These are phyloP conservation scores for Populus hybrid DNA, from an alignment of 441 rosid species.

Conservation along the genomic window DNA sequence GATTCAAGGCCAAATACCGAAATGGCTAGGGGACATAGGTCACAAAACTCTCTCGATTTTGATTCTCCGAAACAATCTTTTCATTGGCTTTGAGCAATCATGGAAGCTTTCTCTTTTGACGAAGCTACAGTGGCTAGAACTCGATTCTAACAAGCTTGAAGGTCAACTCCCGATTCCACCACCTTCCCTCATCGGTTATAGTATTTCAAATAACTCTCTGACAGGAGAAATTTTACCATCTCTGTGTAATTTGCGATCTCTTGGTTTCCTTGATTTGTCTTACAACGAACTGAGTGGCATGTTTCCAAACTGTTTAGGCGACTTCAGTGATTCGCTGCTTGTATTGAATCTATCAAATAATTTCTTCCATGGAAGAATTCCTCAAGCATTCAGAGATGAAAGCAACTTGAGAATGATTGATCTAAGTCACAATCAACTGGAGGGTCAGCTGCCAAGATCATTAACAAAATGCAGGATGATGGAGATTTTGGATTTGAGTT, in stretches of 20 bases:
- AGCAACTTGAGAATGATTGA: conserved; percentile 12
- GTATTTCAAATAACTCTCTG: background rate
- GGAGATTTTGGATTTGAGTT: background rate
- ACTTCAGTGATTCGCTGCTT: background rate
- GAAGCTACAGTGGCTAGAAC: conserved; percentile 7
- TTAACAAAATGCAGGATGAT: conserved; percentile 11
- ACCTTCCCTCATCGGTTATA: conserved; percentile 3
- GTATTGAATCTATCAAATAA: background rate
- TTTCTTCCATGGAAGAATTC: conserved; percentile 6
- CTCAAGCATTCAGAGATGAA: background rate
- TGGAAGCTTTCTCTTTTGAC: background rate
- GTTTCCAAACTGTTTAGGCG: conserved; percentile 14
- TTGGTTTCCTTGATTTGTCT: background rate
- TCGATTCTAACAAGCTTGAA: conserved; percentile 2
- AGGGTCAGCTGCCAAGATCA: conserved; percentile 11
- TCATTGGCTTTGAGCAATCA: conserved; percentile 15
- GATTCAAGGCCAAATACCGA: conserved; percentile 19
- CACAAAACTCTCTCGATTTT: too few relatives aligned
- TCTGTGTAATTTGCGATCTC: conserved; percentile 4
- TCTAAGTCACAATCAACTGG: background rate
- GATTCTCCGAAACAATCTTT: background rate
- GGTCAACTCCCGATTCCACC: conserved; percentile 13
- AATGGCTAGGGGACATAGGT: conserved; percentile 13
- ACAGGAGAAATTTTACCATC: conserved; percentile 6
- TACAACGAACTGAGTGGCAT: conserved; percentile 11